Evolutionary conservation across 805 yeast genomes (phyloP), one percentile per base, ranked within the genome.

Genomic region (Wickerhamiella sergipiensis): DNA sequence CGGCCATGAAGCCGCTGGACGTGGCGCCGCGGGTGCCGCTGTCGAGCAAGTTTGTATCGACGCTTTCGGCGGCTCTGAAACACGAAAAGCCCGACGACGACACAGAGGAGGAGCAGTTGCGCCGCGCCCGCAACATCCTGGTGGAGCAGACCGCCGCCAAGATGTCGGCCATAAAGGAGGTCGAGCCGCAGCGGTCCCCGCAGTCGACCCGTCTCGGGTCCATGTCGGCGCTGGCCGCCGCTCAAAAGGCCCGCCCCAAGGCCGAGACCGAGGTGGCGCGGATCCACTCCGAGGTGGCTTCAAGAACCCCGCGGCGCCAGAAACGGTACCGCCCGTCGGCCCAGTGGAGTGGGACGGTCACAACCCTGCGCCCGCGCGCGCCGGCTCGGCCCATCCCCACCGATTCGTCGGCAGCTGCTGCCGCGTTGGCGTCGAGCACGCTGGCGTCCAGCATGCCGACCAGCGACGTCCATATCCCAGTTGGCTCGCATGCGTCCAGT

Each of bases 1-100:
- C 59, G 40, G 33, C 49, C 9, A 29, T 54, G 17, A 18, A 40
- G 38, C 53, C 59, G 4, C 39, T 51, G 18, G 42, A 40, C 6
- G 53, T 57, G 2, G 55, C 47, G 19, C 61, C 61, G 38, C 53
- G 55, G 8, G 52, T 36, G 38, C 58, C 58, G 50, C 43, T 54
- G 40, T 51, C 55, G 9, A 24, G 52, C 10, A 53, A 51, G 47
- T 53, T 52, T 21, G 55, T 52, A 18, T 47, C 54, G 12, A 43
- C 58, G 33, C 52, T 53, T 18, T 36, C 53, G 21, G 50, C 48
- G 31, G 56, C 56, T 8, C 54, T 55, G 39, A 49, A 55, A 23
- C 47, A 50, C 19, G 50, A 54, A 33, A 46, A 42, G 43, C 50
- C 31, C 38, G 39, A 26, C 22, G 39, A 17, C 6, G n/a, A 10